Evolutionary conservation across 1,284 basidiomycete species (phyloP), one percentile per base, ranked within the genome.

Genomic region (Wallemia mellicola): DNA sequence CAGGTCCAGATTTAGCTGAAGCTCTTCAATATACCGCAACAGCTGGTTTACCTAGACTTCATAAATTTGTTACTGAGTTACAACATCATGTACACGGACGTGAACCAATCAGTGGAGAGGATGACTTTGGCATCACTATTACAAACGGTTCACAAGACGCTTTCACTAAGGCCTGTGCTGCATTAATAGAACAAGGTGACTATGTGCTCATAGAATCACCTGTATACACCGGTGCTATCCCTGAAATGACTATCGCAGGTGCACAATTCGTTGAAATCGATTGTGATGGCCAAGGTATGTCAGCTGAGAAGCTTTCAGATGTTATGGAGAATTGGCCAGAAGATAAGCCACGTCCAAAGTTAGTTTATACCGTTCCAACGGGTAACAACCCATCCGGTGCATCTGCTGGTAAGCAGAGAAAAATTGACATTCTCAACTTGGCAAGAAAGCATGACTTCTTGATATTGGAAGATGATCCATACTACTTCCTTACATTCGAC

Each of bases 91-190:
- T 28, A 7, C 55, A 28, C 55, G 27, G 55, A 2, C 55, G 55
- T 24, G 15, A 3, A 19, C 3, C 15, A 11, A 25, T 7, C 2
- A 5, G 68, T 58, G 74, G 73, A 3, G 79, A 81, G 62, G 76
- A 74, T 7, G 70, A 71, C 14, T 94, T 86, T 86, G 72, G 75
- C 54, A 68, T 92, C 2, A 81, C 79, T 57, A 71, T 92, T 17
- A 88, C 88, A 0, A 75, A 75, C 55, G 91, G 89, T 3, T 85
- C 82, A 57, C 87, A 92, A 71, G 88, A 94, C 72, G 68, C 91
- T 61, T 77, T 94, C 60, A 82, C 76, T 71, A 92, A 92, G 76
- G 72, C 73, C 1, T 77, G 78, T 66, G 64, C 70, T 54, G 70
- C 74, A 0, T 64, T 91, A 58, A 72, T 89, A 32, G 81, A 91